Evolutionary conservation across 495 filamentous ascomycete genomes (phyloP), one percentile per base, ranked within the genome.

Genomic region (Lophium mytilinum): DNA sequence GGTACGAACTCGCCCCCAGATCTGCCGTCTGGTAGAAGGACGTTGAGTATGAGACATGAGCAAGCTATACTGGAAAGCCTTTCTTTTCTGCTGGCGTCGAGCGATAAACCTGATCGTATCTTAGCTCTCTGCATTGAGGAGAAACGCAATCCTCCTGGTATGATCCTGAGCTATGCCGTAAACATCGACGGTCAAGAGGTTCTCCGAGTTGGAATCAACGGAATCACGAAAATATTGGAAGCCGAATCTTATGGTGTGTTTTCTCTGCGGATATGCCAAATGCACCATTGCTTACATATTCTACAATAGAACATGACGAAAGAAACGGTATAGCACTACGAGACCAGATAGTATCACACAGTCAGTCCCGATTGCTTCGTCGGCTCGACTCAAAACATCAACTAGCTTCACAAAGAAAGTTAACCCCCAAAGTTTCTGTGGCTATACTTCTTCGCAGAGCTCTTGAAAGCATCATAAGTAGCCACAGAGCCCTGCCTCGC

Each of bases 61-160:
- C 55, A 34, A 9, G 49, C 24, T 7, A 49, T 58, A n/a, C 21
- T 46, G 10, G 45, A 58, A 12, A 52, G 42, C 4, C 49, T 58
- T 17, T 21, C 17, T 14, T 58, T 42, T 33, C 21, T 58, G n/a
- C 43, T 48, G 10, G 19, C 55, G 11, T 52, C 51, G n/a, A 58
- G 55, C 49, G 37, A 52, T 47, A n/a, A 58, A 14, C 55, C 55
- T n/a, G 40, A 49, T 14, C 9, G 34, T n/a, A 49, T 58, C 24
- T 24, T 53, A 19, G 55, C 55, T 15, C 37, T 58, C 1, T 58
- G 49, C 19, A 46, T 58, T 24, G 55, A 58, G 37, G 55, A 58
- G 34, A 35, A 33, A 14, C 15, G 12, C 8, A 46, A 57, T 51
- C 47, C 15, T 35, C 15, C 34, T 19, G 39, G 55, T 9, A 12